A percentile compares a stretch with the other conserved stretches of the same genome.
phyloP scores from a whole-genome alignment of 768 basidiomycete genomes.

The Psilocybe subaeruginosa region DNA sequence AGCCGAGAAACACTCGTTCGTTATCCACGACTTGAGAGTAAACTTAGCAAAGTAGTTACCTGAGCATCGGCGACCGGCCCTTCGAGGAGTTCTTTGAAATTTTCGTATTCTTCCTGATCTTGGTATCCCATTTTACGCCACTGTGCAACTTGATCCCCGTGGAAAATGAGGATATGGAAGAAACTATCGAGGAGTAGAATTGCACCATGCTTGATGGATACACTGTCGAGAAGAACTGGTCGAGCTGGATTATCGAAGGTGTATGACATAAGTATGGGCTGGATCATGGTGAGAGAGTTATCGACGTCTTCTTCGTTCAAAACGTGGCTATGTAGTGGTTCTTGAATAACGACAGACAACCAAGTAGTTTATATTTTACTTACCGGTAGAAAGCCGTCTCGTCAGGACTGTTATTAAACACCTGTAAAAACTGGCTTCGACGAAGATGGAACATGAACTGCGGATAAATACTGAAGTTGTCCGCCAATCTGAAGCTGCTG shows the following conservation, averaged over 20 bases:
- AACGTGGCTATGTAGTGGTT: slow-evolving; percentile 64
- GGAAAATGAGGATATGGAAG: slow-evolving; percentile 99
- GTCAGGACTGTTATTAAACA: slow-evolving; percentile 99
- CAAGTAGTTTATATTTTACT: slow-evolving; percentile 27
- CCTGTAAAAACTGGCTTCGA: slow-evolving; percentile 97
- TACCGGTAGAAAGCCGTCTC: slow-evolving; percentile 98
- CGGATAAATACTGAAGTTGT: slow-evolving; percentile 98
- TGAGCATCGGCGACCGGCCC: slow-evolving; percentile 88
- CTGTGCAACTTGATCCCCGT: slow-evolving; percentile 94
- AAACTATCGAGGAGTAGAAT: slow-evolving; percentile 97
- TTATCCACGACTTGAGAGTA: not conserved
- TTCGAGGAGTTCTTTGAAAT: slow-evolving; percentile 93
- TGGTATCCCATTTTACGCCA: slow-evolving; percentile 99
- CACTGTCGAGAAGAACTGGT: slow-evolving; percentile 94
- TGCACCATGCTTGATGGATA: slow-evolving; percentile 97
- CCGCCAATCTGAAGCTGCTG: slow-evolving; percentile 86
- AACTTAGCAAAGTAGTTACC: slow-evolving; percentile 38
- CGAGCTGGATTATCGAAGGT: slow-evolving; percentile 90
- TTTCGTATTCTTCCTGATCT: slow-evolving; percentile 98
- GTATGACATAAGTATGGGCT: slow-evolving; percentile 99
- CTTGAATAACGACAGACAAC: slow-evolving; percentile 4
- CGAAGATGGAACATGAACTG: slow-evolving; percentile 99
- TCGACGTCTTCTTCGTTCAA: slow-evolving; percentile 98
- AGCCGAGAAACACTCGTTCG: not conserved
- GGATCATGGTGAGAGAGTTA: slow-evolving; percentile 99